These are phyloP conservation scores for Diaporthe eres DNA, from an alignment of 2,329 filamentous ascomycete species.

Conservation along the genomic window DNA sequence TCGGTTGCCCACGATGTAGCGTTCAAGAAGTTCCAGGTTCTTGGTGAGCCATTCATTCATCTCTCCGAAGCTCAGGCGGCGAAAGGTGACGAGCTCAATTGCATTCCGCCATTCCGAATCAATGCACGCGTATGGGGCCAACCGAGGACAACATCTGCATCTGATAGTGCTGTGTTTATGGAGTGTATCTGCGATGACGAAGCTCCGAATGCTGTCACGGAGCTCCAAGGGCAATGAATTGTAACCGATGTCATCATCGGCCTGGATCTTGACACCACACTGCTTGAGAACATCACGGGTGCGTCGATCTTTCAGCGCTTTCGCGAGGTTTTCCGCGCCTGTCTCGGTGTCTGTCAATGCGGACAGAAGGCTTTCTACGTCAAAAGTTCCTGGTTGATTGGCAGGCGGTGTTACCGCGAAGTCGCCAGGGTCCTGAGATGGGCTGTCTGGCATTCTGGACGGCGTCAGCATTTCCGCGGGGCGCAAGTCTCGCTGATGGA, in stretches of 20 bases:
- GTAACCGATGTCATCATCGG: background rate
- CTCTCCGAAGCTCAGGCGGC: fast-evolving
- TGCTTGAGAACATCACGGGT: background rate
- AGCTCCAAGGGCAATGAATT: background rate
- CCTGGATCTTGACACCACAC: background rate
- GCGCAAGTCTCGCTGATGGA: background rate
- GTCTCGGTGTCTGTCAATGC: background rate
- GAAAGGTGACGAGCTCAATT: background rate
- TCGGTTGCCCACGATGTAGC: background rate
- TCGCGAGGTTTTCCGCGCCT: background rate
- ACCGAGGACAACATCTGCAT: background rate
- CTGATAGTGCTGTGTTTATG: fast-evolving
- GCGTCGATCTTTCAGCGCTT: background rate
- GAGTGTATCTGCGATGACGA: background rate
- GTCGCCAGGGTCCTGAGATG: background rate
- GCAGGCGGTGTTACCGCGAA: fast-evolving
- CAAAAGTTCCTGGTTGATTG: background rate
- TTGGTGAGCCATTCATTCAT: fast-evolving
- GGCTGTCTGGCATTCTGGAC: background rate
- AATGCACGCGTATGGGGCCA: background rate
- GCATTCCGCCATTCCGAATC: background rate
- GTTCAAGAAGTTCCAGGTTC: background rate
- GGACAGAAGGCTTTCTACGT: background rate
- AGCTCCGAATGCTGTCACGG: background rate
- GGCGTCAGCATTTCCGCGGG: background rate